Evolutionary conservation across 23 red algal genomes (phyloP).

Genomic region (Gracilaria domingensis): DNA sequence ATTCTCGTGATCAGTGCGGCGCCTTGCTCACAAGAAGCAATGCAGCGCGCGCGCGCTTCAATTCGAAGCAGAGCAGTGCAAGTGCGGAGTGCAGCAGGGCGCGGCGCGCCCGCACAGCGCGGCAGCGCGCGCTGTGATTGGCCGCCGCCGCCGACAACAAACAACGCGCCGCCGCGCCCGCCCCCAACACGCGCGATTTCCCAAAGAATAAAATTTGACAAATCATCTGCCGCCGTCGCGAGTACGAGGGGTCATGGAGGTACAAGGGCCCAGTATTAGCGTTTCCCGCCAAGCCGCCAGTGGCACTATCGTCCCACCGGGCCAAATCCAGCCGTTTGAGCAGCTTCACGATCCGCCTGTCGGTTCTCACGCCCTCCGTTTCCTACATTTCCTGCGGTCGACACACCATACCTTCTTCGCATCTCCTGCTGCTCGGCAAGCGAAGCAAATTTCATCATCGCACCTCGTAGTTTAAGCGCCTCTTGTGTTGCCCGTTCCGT

Average conservation of each 20-base stretch:
- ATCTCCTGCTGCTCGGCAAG: not conserved
- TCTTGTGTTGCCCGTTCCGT: not conserved
- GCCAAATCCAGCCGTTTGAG: slow-evolving; percentile 32
- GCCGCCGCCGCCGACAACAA: not conserved
- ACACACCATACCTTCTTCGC: not conserved
- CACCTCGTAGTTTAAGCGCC: not conserved
- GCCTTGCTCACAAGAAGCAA: too few species aligned
- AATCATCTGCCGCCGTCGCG: slow-evolving; percentile 35
- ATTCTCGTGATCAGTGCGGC: too few species aligned
- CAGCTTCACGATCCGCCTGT: slow-evolving; percentile 20
- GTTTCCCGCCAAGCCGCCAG: slow-evolving; percentile 24
- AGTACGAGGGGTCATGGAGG: slow-evolving; percentile 45
- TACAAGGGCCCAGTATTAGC: slow-evolving; percentile 35
- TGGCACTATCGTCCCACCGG: not conserved
- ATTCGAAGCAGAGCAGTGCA: too few species aligned
- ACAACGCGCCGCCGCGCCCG: not conserved
- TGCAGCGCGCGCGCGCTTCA: too few species aligned
- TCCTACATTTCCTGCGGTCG: not conserved
- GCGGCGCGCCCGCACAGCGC: not conserved
- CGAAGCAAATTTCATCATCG: slow-evolving; percentile 35
- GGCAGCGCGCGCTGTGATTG: not conserved
- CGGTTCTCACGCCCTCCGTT: not conserved
- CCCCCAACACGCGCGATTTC: not conserved
- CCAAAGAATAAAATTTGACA: slow-evolving; percentile 9
- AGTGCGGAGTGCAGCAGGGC: not conserved